A percentile compares a stretch with the other conserved stretches of the same genome.
Evolutionary conservation across 129 eudicot species (phyloP).

Genomic region (Flaveria trinervia): DNA sequence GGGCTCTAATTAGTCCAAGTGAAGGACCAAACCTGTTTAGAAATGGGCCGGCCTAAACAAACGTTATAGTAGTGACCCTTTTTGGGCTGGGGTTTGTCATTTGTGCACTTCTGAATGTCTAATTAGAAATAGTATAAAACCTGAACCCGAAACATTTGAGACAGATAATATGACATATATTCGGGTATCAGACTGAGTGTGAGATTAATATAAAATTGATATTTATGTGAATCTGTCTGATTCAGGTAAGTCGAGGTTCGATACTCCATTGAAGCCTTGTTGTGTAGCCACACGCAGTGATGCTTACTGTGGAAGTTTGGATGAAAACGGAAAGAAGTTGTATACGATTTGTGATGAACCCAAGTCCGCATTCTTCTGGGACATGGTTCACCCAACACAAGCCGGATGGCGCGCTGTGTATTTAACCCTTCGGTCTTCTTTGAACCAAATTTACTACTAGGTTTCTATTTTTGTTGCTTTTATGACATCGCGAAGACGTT

Average conservation of each 20-base stretch:
- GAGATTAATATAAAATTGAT: not conserved
- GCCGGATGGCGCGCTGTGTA: conserved; percentile 77
- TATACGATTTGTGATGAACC: conserved; percentile 64
- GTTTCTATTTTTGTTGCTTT: not conserved
- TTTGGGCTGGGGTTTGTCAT: not conserved
- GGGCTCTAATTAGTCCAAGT: not conserved
- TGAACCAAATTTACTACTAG: conserved; percentile 39
- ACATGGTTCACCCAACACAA: conserved; percentile 66
- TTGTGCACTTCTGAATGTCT: not conserved
- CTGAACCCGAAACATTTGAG: not conserved
- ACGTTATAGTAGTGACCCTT: not conserved
- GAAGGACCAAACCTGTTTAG: not conserved
- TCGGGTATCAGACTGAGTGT: not conserved
- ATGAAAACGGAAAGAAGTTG: conserved; percentile 50
- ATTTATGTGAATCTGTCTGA: not conserved
- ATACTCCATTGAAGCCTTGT: conserved; percentile 74
- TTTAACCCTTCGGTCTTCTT: conserved; percentile 38
- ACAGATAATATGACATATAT: not conserved
- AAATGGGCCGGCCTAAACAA: not conserved
- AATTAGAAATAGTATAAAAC: not conserved
- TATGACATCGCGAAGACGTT: not conserved
- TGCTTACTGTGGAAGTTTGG: conserved; percentile 52
- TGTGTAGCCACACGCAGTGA: conserved; percentile 46
- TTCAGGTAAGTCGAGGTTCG: conserved; percentile 58
- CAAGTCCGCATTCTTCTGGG: conserved; percentile 71